Conservation (phyloP, 2,329 filamentous ascomycete genomes). For the Albifimbria verrucaria region DNA sequence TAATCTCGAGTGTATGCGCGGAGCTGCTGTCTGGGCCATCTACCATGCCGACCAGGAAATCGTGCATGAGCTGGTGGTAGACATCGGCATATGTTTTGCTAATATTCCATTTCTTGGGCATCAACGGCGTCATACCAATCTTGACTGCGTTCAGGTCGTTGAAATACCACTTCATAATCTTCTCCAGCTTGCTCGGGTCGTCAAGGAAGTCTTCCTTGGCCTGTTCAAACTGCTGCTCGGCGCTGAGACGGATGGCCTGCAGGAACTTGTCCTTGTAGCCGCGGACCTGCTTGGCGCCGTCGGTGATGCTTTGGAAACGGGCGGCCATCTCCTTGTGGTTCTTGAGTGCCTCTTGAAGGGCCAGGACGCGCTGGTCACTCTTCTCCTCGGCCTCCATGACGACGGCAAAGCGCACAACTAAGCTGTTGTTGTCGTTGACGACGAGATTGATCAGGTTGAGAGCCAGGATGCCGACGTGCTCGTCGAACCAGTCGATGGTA, state of each 20-base stretch:
- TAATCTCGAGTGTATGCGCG: constrained; percentile 83
- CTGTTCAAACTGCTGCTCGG: constrained; percentile 69
- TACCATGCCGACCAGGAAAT: constrained; percentile 79
- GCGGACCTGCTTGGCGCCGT: constrained; percentile 84
- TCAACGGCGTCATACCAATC: constrained; percentile 83
- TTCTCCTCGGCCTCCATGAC: constrained; percentile 96
- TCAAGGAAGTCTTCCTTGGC: constrained; percentile 73
- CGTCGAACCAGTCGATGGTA: constrained; percentile 91
- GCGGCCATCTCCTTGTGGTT: constrained; percentile 94
- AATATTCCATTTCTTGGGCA: constrained; percentile 97
- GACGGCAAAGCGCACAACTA: constrained; percentile 87
- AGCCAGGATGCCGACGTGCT: constrained; percentile 84
- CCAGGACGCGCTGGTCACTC: constrained; percentile 87
- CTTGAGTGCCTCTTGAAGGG: constrained; percentile 88
- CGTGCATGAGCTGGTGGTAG: constrained; percentile 94
- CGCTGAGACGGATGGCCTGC: constrained; percentile 70
- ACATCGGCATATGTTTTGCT: constrained; percentile 85
- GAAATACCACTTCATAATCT: constrained; percentile 93
- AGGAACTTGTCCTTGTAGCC: constrained; percentile 98
- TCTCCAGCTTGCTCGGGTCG: constrained; percentile 79
- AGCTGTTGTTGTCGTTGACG: constrained; percentile 78
- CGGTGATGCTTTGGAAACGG: constrained; percentile 91
- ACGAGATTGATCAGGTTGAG: constrained; percentile 88
- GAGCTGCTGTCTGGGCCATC: constrained; percentile 83
- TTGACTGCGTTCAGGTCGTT: constrained; percentile 96